Conservation (phyloP, 208 protist genomes). For the Acanthamoeba culbertsoni region DNA sequence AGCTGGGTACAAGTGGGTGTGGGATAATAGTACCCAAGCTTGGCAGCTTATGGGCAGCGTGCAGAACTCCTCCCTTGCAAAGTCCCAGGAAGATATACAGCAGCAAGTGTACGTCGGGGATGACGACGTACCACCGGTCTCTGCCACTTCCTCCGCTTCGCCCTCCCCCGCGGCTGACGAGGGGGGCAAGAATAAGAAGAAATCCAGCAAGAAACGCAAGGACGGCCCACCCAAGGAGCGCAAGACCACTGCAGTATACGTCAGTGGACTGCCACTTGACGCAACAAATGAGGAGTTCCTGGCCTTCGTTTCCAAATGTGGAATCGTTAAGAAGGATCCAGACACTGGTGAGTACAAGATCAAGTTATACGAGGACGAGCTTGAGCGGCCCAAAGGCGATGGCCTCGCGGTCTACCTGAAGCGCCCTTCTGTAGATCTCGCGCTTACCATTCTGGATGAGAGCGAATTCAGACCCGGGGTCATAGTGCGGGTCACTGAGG, state of each 20-base stretch:
- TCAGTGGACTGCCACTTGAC: neutral
- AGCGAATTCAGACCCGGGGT: conserved; percentile 34
- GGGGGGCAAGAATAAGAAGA: neutral
- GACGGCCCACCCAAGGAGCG: neutral
- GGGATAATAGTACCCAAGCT: neutral
- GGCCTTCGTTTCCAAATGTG: conserved; percentile 40
- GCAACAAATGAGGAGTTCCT: neutral
- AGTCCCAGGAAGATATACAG: neutral
- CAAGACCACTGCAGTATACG: neutral
- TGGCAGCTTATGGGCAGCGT: neutral
- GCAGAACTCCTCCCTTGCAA: neutral
- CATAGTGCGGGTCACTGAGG: neutral
- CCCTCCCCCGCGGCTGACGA: neutral
- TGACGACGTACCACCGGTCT: neutral
- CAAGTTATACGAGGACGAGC: conserved; percentile 47
- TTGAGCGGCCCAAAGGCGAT: conserved; percentile 50
- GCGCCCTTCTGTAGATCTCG: conserved; percentile 39
- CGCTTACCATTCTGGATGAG: conserved; percentile 13
- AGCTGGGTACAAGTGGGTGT: conserved; percentile 6
- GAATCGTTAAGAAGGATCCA: conserved; percentile 26
- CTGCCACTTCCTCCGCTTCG: neutral
- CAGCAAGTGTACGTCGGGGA: neutral
- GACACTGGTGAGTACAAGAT: conserved; percentile 54
- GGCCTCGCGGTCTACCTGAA: conserved; percentile 41
- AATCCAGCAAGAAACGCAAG: conserved; percentile 11